Evolutionary conservation across 345 rosid genomes (phyloP).

Genomic region (Firmiana major): DNA sequence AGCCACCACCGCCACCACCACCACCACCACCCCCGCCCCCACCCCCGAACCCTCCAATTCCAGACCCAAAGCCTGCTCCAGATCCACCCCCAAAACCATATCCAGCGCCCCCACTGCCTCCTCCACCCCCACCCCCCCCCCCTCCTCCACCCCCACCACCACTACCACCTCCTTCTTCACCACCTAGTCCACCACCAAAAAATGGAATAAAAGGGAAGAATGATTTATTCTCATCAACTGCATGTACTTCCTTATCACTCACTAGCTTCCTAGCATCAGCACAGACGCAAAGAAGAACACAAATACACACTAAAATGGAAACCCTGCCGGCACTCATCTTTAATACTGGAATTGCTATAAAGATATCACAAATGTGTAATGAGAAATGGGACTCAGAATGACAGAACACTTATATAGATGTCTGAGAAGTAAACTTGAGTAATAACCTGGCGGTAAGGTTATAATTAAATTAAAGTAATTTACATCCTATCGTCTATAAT

Average conservation of each 20-base stretch:
- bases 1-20: no score
- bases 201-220: constrained; percentile 16
- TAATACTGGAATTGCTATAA: neutral
- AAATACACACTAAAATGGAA: constrained; percentile 20
- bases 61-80: constrained; percentile 2
- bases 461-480: neutral
- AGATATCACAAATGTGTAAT: neutral
- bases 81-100: constrained; percentile 11
- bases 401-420: constrained; percentile 3
- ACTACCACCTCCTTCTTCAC: constrained; percentile 4
- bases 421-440: neutral
- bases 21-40: neutral
- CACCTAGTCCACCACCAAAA: constrained; percentile 17
- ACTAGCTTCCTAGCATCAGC: constrained; percentile 42
- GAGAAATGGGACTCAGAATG: neutral
- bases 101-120: constrained; percentile 14
- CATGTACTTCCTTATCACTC: constrained; percentile 11
- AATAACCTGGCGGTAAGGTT: neutral
- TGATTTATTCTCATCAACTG: constrained; percentile 16
- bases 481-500: constrained; percentile 4
- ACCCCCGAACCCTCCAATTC: neutral
- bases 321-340: constrained; percentile 7
- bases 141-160: constrained; percentile 13
- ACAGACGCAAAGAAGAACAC: constrained; percentile 30
- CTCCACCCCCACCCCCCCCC: constrained; percentile 6